These are phyloP conservation scores for Chlamydomonas asymmetrica DNA, from an alignment of 139 green algal genomes.

Conservation along the genomic window DNA sequence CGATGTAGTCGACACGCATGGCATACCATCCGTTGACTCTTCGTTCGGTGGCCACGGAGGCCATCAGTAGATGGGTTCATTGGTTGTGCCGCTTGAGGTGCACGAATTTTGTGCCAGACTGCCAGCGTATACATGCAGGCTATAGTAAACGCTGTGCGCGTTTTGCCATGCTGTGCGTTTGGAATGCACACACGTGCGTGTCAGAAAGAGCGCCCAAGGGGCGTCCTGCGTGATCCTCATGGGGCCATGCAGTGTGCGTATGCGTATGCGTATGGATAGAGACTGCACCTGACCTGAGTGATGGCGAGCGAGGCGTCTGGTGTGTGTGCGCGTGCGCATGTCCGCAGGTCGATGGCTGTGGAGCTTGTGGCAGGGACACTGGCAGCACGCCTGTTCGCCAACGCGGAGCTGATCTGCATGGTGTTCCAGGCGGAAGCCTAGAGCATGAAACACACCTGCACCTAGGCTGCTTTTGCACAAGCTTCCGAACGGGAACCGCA, in stretches of 20 bases:
- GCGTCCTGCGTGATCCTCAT: background rate
- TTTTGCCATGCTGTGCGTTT: background rate
- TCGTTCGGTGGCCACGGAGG: too few relatives aligned
- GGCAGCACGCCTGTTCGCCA: background rate
- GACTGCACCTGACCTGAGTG: background rate
- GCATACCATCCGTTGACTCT: too few relatives aligned
- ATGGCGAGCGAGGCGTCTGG: background rate
- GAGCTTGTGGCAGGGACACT: background rate
- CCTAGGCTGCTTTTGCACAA: too few relatives aligned
- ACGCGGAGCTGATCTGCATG: background rate
- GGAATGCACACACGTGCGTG: background rate
- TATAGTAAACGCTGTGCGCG: too few relatives aligned
- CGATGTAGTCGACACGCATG: too few relatives aligned
- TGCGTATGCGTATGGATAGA: background rate
- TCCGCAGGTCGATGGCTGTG: background rate
- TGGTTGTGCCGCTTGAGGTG: too few relatives aligned
- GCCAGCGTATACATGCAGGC: too few relatives aligned
- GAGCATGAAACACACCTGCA: too few relatives aligned
- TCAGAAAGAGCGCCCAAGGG: background rate
- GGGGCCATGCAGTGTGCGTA: background rate
- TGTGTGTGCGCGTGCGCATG: background rate
- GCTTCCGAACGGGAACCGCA: too few relatives aligned
- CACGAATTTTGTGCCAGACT: too few relatives aligned
- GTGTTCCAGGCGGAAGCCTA: too few relatives aligned
- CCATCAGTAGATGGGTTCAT: too few relatives aligned